Conservation (phyloP, 495 filamentous ascomycete genomes). For the Penicillium subrubescens region DNA sequence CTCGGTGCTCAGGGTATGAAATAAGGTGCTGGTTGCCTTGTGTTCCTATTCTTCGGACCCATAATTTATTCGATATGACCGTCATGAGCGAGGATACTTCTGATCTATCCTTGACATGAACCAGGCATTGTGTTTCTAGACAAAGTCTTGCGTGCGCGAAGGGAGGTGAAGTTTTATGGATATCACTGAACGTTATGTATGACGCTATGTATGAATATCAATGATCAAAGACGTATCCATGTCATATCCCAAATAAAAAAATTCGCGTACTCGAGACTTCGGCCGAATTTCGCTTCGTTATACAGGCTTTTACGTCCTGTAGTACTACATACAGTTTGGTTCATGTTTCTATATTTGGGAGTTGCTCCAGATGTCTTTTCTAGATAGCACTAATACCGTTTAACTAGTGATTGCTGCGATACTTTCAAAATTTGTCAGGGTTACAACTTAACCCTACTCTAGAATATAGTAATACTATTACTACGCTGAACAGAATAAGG, state of each 20-base stretch:
- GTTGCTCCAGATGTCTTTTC: too few relatives aligned
- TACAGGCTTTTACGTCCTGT: too few relatives aligned
- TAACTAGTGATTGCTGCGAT: too few relatives aligned
- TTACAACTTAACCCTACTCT: too few relatives aligned
- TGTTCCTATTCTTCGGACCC: neutral
- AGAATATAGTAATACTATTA: too few relatives aligned
- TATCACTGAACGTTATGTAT: neutral
- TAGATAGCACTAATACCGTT: too few relatives aligned
- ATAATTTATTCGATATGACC: neutral
- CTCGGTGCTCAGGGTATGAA: conserved; percentile 26
- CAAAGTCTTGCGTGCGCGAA: neutral
- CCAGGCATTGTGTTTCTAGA: neutral
- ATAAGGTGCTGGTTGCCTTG: conserved; percentile 6
- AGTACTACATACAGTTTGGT: too few relatives aligned
- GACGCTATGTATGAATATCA: neutral
- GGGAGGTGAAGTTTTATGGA: neutral
- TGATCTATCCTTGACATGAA: neutral
- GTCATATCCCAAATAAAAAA: neutral
- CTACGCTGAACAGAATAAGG: too few relatives aligned
- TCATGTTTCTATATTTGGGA: too few relatives aligned
- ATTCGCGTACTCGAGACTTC: neutral
- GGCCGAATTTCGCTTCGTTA: neutral
- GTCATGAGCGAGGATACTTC: conserved; percentile 1
- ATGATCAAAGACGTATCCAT: neutral
- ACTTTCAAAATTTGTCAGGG: too few relatives aligned